Conservation (phyloP, 768 basidiomycete genomes). For the Tubosaeta brunneosetosa region DNA sequence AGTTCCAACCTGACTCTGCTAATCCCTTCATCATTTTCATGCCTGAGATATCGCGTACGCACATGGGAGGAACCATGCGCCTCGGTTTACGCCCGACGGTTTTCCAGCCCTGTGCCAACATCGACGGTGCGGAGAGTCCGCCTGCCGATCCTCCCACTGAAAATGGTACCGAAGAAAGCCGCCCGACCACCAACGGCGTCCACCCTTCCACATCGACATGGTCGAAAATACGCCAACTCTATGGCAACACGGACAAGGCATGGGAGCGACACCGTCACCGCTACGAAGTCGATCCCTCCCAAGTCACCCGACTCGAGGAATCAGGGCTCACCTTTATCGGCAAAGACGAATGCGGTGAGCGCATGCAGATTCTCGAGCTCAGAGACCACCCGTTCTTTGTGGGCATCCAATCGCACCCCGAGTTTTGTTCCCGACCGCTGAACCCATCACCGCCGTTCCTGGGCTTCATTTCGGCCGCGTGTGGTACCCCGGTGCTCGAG, state of each 20-base stretch:
- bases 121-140: constrained; percentile 11
- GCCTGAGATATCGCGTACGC: constrained; percentile 97
- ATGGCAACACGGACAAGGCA: constrained; percentile 73
- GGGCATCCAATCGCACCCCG: constrained; percentile 94
- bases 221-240: constrained; percentile 73
- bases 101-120: constrained; percentile 50
- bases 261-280: constrained; percentile 98
- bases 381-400: constrained; percentile 91
- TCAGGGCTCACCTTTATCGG: constrained; percentile 79
- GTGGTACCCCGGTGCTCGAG: constrained; percentile 47
- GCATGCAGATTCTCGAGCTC: constrained; percentile 96
- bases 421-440: constrained; percentile 96
- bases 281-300: constrained; percentile 91
- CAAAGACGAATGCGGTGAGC: constrained; percentile 91
- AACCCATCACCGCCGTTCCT: constrained; percentile 98
- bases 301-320: constrained; percentile 64
- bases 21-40: constrained; percentile 90
- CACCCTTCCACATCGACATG: constrained; percentile 49
- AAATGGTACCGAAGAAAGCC: constrained; percentile 2
- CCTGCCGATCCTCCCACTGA: constrained; percentile 5
- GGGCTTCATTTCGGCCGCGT: constrained; percentile 86
- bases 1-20: constrained; percentile 61
- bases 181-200: constrained; percentile 6
- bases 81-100: constrained; percentile 96
- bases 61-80: constrained; percentile 99